Evolutionary conservation across 129 eudicot species (phyloP), one percentile per base, ranked within the genome.

Genomic region (Flaveria bidentis): DNA sequence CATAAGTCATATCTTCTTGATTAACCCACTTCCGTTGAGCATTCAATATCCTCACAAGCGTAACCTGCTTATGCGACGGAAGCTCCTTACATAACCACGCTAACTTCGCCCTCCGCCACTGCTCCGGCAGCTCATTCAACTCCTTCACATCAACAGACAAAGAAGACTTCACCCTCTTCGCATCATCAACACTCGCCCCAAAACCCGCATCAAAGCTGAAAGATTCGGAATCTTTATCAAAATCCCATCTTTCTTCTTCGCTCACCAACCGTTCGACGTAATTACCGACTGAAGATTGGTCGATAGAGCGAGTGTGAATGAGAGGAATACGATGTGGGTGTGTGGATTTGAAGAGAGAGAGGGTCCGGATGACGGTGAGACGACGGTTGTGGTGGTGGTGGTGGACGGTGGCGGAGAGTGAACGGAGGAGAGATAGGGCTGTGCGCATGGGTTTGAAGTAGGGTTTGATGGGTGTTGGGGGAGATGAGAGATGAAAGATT

Each of bases 1-100:
- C 44, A 83, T 84, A 94, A 53, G 96, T 87, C 68, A 86, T 88
- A 83, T 95, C 99, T 1, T 86, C 88, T 78, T 95, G 99, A 68
- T 74, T 83, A 73, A 89, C 83, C 99, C 99, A 95, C 68, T 95
- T 95, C 16, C 89, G 73, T 61, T 89, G 97, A 41, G 92, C 94
- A 79, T 87, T 87, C 30, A 95, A 83, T 61, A 95, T 78, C 14
- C 96, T 86, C 50, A 76, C 69, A 33, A 87, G 70, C 8, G 88
- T 82, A 12, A 85, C 75, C 1, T 86, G 75, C 79, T 90, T 95
- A 72, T 95, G 97, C 9, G 88, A 82, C 0, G 97, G 96, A 15
- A 95, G 83, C 75, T 86, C 97, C 76, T 95, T 95, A 82, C 99
- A 95, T 52, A 95, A 60, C 99, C 99, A 95, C 30, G 96, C 99